A percentile compares a stretch with the other conserved stretches of the same genome.
These are phyloP conservation scores for Phytophthora uliginosa DNA, from an alignment of 352 stramenopile species.

Conservation along the genomic window DNA sequence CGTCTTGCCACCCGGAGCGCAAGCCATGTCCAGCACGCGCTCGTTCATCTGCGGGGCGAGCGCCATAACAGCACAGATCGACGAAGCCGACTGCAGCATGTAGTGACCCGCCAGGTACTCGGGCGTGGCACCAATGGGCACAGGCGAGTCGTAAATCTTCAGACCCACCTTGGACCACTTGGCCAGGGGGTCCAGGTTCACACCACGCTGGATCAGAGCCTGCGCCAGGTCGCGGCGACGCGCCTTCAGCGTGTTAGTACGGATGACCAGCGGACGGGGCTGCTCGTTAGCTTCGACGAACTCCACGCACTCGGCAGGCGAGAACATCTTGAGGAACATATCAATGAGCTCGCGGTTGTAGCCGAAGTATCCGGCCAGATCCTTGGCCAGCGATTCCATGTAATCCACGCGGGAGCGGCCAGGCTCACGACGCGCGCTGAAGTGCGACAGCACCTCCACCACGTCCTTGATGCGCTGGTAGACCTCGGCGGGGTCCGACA, in stretches of 20 bases:
- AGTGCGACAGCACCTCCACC: slow-evolving; percentile 95
- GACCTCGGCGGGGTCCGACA: slow-evolving; percentile 84
- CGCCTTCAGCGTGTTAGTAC: slow-evolving; percentile 99
- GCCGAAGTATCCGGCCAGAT: slow-evolving; percentile 98
- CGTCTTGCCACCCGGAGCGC: slow-evolving; percentile 99
- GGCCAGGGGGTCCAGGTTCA: slow-evolving; percentile 98
- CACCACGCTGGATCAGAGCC: slow-evolving; percentile 98
- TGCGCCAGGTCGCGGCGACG: slow-evolving; percentile 98
- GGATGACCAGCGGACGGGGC: slow-evolving; percentile 98
- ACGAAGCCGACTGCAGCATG: slow-evolving; percentile 99
- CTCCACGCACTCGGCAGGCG: slow-evolving; percentile 97
- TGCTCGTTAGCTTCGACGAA: slow-evolving; percentile 99
- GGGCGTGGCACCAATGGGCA: slow-evolving; percentile 99
- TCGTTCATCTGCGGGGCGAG: slow-evolving; percentile 97
- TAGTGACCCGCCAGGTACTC: slow-evolving; percentile 99
- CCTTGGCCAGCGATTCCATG: slow-evolving; percentile 92
- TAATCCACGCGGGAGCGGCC: slow-evolving; percentile 96
- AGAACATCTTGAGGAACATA: slow-evolving; percentile 98
- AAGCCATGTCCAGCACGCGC: slow-evolving; percentile 98
- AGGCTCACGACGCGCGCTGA: slow-evolving; percentile 95
- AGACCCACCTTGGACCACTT: slow-evolving; percentile 99
- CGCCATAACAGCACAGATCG: slow-evolving; percentile 99
- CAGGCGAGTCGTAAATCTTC: slow-evolving; percentile 98
- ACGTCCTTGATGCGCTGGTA: slow-evolving; percentile 96
- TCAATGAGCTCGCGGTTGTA: slow-evolving; percentile 99